Conservation (phyloP, 1,284 basidiomycete species). For the Erythrobasidium hasegawianum region DNA sequence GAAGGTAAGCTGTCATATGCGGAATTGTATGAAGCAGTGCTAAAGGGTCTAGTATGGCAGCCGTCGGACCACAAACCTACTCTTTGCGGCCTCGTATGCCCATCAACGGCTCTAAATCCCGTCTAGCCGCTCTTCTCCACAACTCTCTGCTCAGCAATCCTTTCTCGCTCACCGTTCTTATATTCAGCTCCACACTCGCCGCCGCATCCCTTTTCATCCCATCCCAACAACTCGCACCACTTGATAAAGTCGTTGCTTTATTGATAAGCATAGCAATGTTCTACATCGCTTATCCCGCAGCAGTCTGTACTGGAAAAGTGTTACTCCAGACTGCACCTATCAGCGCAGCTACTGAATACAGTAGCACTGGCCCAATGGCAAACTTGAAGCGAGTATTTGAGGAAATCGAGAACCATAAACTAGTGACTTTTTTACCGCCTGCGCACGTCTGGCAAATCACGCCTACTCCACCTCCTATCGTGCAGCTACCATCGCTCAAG, state of each 20-base stretch:
- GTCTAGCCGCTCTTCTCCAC: constrained; percentile 9
- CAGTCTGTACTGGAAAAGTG: constrained; percentile 70
- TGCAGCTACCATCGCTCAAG: constrained; percentile 1
- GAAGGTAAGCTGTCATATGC: constrained; percentile 56
- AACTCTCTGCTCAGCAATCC: constrained; percentile 50
- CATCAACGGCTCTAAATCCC: constrained; percentile 10
- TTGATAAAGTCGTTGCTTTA: constrained; percentile 71
- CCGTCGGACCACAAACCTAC: constrained; percentile 27
- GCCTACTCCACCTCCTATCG: constrained; percentile 50
- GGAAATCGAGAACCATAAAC: constrained; percentile 75
- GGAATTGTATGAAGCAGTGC: constrained; percentile 11
- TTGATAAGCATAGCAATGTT: constrained; percentile 71
- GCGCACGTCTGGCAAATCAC: constrained; percentile 82
- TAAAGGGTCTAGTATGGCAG: neutral
- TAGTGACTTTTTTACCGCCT: constrained; percentile 69
- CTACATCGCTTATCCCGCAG: constrained; percentile 73
- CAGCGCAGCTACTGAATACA: constrained; percentile 4
- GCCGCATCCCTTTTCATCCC: constrained; percentile 23
- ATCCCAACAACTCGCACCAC: constrained; percentile 47
- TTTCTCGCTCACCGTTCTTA: constrained; percentile 51
- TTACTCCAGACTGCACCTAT: constrained; percentile 80
- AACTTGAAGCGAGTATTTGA: constrained; percentile 70
- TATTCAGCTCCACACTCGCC: constrained; percentile 42
- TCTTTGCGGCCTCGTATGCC: constrained; percentile 27
- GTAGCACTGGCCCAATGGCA: constrained; percentile 62